Conservation (phyloP, 257 asterid genomes). For the Paulownia fortunei region DNA sequence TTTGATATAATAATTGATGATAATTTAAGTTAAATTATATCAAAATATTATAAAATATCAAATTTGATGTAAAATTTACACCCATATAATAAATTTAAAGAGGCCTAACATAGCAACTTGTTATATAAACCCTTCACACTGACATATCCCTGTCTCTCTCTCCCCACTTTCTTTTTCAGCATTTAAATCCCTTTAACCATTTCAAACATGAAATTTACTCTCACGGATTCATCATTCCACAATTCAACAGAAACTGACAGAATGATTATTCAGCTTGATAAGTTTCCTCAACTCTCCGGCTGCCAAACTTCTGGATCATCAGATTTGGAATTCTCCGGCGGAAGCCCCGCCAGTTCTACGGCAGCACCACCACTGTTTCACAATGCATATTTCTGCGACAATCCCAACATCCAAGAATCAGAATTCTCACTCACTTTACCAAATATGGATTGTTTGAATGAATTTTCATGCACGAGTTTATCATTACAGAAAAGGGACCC, state of each 20-base stretch:
- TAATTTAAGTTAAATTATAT: too few species aligned
- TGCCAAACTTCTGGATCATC: slow-evolving; percentile 24
- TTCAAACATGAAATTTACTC: too few species aligned
- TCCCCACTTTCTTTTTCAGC: too few species aligned
- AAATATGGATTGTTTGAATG: neutral
- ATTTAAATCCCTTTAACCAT: too few species aligned
- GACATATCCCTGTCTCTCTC: too few species aligned
- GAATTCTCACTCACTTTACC: neutral
- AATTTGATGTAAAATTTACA: too few species aligned
- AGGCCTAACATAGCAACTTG: too few species aligned
- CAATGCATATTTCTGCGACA: neutral
- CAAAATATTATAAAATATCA: too few species aligned
- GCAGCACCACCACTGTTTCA: slow-evolving; percentile 8
- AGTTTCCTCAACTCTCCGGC: slow-evolving; percentile 19
- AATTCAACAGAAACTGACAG: slow-evolving; percentile 23
- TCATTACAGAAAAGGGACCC: slow-evolving; percentile 38
- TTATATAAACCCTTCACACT: too few species aligned
- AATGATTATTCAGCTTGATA: slow-evolving; percentile 10
- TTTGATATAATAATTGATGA: too few species aligned
- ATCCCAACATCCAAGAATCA: slow-evolving; percentile 16
- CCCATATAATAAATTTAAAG: too few species aligned
- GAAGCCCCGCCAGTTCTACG: slow-evolving; percentile 18
- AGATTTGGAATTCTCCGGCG: slow-evolving; percentile 33
- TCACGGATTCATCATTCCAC: slow-evolving; percentile 30
- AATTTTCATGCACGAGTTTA: neutral